Base-by-base conservation (phyloP, 495 filamentous ascomycete species). In the Aspergillus asperescens region DNA sequence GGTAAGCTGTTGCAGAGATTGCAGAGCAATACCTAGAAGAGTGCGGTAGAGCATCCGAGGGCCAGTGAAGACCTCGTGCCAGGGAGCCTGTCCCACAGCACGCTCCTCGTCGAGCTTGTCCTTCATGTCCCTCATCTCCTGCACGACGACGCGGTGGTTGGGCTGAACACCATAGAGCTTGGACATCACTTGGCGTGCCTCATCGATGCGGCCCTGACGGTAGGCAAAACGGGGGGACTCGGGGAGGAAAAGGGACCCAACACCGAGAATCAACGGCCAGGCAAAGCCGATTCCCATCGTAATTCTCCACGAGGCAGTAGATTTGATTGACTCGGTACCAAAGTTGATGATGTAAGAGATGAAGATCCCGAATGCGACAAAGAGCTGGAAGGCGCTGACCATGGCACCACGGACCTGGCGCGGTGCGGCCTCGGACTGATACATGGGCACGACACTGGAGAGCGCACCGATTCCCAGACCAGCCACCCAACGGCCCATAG, bases 361-460 rank as follows among this genome's bases (percentile, higher is more conserved):
- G 71, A 89, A 89, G 69, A 92, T 93, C 57, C 89, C 89, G 51
- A 90, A 76, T 24, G 89, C 89, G 65, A 93, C 87, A 72, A 93
- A 90, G 19, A 94, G 79, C 72, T 94, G 89, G 74, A 94, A 93
- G 35, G 79, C 78, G 44, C 80, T 81, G 55, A 88, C 77, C 53
- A 87, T 77, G 44, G 85, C 73, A 64, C 83, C 84, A 55, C 85
- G 81, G 53, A 89, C 76, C 59, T 83, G 79, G 12, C 70, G 68
- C 18, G 84, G 84, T 44, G 78, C 80, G 39, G 81, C 84, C 65
- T 89, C 85, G 43, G 76, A 78, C 71, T 86, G 83, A 69, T 86
- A 89, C 77, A 88, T 83, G 61, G 85, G 85, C 12, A 89, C 81
- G 15, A 82, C 68, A 47, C 87, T 85, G 44, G 81, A 86, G 12